Base-by-base conservation (phyloP, 257 asterid species). In the Solanum dulcamara region DNA sequence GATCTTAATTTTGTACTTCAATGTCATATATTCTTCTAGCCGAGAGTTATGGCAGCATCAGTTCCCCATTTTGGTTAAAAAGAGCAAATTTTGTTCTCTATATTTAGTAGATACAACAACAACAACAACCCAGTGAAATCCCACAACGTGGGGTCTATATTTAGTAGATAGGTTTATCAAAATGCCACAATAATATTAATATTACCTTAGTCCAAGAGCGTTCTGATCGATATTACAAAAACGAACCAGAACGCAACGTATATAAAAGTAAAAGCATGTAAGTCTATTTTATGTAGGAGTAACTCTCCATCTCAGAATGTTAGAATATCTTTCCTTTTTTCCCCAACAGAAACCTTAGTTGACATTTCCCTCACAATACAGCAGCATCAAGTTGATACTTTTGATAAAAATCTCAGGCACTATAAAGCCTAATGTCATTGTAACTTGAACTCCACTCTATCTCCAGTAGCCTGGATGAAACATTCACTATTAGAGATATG, bases 391-490 rank as follows among this genome's bases (percentile, higher is more conserved):
- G 81, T 72, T 40, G 55, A 72, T 13, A 75, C 42, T n/a, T 72
- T 32, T 17, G 62, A 48, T 28, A 30, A 77, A 40, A 26, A 17
- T n/a, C 26, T 40, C 7, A 22, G 46, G 40, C 48, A 53, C 7
- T 22, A 64, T 26, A 35, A 30, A 71, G 26, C 22, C 82, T 82
- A 24, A 38, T 42, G 24, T 89, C 80, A 84, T 30, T 66, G 64
- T 40, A 86, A 67, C 67, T 33, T 28, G 53, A 80, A 87, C 84
- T 87, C 90, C 64, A 84, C 88, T 35, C 83, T 81, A 8, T 86
- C 85, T 72, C 88, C 91, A 6, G 80, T 24, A n/a, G 85, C 90
- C 91, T 89, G 90, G 11, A 53, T 18, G 67, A 42, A 60, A 86
- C 40, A 82, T 40, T 32, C 30, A 40, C 18, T 22, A 60, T 57